A percentile compares a stretch with the other conserved stretches of the same genome.
phyloP scores from a whole-genome alignment of 371 early-diverging fungal species.

The Dinochytrium kinnereticum region DNA sequence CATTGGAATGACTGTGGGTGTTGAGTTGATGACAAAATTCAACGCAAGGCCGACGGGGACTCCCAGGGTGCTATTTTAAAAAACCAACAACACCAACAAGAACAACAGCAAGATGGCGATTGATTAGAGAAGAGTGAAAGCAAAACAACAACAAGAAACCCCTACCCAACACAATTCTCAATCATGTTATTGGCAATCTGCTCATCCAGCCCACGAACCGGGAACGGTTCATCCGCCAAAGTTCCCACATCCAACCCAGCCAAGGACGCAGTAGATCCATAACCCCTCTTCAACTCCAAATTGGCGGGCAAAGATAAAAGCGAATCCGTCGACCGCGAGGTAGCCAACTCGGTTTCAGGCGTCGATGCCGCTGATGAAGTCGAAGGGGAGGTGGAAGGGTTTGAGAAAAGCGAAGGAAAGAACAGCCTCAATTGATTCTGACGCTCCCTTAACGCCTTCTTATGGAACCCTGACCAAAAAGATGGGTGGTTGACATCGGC shows the following conservation, averaged over 20 bases:
- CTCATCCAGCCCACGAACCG: slow-evolving; percentile 62
- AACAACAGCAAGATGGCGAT: not conserved
- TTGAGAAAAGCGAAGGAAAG: slow-evolving; percentile 57
- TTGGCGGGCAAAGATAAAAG: slow-evolving; percentile 7
- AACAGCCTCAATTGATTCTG: slow-evolving; percentile 61
- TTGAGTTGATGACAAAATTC: slow-evolving; percentile 67
- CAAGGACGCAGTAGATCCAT: slow-evolving; percentile 41
- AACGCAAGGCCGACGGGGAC: slow-evolving; percentile 70
- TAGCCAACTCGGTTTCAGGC: slow-evolving; percentile 34
- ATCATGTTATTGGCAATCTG: slow-evolving; percentile 72
- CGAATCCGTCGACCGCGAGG: slow-evolving; percentile 10
- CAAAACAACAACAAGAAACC: not conserved
- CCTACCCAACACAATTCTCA: slow-evolving; percentile 42
- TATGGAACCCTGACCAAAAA: slow-evolving; percentile 71
- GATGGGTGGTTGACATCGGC: slow-evolving; percentile 28
- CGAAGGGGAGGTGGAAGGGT: slow-evolving; percentile 13
- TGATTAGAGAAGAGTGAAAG: not conserved
- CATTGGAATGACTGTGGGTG: slow-evolving; percentile 67
- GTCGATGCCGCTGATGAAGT: slow-evolving; percentile 39
- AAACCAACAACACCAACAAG: not conserved
- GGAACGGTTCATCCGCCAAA: slow-evolving; percentile 47
- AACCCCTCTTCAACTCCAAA: slow-evolving; percentile 22
- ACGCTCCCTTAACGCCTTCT: slow-evolving; percentile 69
- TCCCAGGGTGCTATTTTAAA: slow-evolving; percentile 58
- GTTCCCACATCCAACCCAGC: slow-evolving; percentile 27